Conservation (phyloP, 306 rosid species). For the Quercus engelmannii region DNA sequence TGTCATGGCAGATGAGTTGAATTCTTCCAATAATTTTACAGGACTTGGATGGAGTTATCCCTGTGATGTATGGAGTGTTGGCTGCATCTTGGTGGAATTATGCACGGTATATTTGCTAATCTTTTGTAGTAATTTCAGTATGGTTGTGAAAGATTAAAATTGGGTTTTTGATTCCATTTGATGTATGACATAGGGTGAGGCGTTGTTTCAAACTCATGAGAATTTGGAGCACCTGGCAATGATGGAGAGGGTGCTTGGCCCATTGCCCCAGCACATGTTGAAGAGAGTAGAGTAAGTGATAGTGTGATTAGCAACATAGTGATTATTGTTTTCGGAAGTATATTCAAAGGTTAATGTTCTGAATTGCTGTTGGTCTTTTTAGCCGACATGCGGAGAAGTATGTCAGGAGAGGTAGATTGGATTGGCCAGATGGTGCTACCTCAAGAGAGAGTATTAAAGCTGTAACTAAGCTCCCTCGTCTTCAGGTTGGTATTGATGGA, state of each 20-base stretch:
- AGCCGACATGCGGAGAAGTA: conserved; percentile 93
- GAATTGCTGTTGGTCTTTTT: neutral
- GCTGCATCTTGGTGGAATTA: conserved; percentile 88
- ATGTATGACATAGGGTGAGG: conserved; percentile 65
- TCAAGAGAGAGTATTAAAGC: conserved; percentile 91
- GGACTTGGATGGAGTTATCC: conserved; percentile 97
- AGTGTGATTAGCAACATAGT: neutral
- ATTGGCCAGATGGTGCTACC: conserved; percentile 92
- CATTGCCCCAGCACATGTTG: conserved; percentile 60
- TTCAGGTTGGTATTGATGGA: conserved; percentile 52
- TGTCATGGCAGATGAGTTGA: neutral
- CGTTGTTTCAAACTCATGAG: conserved; percentile 94
- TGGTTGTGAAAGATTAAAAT: neutral
- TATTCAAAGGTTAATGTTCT: neutral
- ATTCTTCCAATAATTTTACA: conserved; percentile 17
- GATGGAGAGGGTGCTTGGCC: conserved; percentile 95
- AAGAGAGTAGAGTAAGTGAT: conserved; percentile 74
- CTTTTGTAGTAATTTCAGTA: neutral
- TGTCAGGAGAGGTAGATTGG: conserved; percentile 76
- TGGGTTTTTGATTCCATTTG: neutral
- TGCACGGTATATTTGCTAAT: conserved; percentile 59
- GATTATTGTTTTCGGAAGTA: neutral
- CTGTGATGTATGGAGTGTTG: conserved; percentile 95
- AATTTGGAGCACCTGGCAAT: conserved; percentile 94
- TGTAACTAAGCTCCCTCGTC: conserved; percentile 75